Percentiles rank a stretch among this genome's conserved stretches.
phyloP scores from a whole-genome alignment of 75 land plant species.

The Pinus albicaulis region DNA sequence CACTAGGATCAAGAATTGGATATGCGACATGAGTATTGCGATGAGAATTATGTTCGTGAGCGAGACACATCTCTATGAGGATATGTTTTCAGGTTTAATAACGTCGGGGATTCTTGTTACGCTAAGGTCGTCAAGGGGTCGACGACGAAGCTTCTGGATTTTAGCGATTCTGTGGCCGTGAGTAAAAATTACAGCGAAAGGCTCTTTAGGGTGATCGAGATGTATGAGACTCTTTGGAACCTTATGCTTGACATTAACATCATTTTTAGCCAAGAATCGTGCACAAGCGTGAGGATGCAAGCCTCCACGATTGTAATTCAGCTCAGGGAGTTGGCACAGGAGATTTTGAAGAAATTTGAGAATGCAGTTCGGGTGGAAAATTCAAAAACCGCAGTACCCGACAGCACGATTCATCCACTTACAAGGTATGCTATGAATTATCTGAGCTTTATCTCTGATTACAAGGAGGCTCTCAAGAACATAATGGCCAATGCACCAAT shows the following conservation, averaged over 20 bases:
- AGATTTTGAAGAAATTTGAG: slow-evolving; percentile 61
- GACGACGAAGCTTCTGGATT: slow-evolving; percentile 38
- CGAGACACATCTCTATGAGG: slow-evolving; percentile 71
- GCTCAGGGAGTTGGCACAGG: slow-evolving; percentile 50
- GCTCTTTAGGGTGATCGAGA: slow-evolving; percentile 58
- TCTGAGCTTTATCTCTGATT: slow-evolving; percentile 47
- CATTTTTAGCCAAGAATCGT: slow-evolving; percentile 45
- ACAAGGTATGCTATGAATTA: slow-evolving; percentile 73
- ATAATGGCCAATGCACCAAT: slow-evolving; percentile 17
- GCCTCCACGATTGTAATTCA: slow-evolving; percentile 34
- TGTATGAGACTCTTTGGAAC: slow-evolving; percentile 50
- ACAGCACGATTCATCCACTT: slow-evolving; percentile 71
- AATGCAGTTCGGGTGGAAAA: slow-evolving; percentile 55
- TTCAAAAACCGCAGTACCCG: slow-evolving; percentile 42
- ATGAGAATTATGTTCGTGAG: slow-evolving; percentile 53
- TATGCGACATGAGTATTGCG: slow-evolving; percentile 40
- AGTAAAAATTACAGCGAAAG: slow-evolving; percentile 43
- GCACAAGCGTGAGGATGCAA: slow-evolving; percentile 36
- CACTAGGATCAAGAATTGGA: slow-evolving; percentile 60
- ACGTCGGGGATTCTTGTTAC: slow-evolving; percentile 48
- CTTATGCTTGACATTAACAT: slow-evolving; percentile 56
- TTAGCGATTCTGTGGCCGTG: slow-evolving; percentile 52
- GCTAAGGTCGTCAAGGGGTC: slow-evolving; percentile 51
- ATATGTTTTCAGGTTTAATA: slow-evolving; percentile 21
- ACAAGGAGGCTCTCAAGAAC: slow-evolving; percentile 32